Evolutionary conservation across 208 protist genomes (phyloP).

Genomic region (Tritrichomonas musculus): DNA sequence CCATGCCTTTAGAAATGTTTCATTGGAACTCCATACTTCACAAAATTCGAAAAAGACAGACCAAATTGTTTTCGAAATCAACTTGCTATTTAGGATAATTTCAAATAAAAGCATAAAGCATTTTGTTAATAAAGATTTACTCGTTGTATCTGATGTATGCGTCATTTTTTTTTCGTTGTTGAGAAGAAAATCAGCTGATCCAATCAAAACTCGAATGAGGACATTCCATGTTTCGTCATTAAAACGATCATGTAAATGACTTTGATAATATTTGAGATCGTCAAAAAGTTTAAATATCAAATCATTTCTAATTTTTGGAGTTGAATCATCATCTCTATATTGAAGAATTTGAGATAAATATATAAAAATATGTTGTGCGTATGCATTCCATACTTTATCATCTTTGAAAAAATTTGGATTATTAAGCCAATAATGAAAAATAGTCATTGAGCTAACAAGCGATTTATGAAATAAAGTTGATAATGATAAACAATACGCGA

Average conservation of each 20-base stretch:
- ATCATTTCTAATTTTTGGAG: too few relatives aligned
- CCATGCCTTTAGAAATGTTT: not conserved
- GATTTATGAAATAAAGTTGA: not conserved
- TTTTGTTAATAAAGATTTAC: not conserved
- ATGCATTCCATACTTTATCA: not conserved
- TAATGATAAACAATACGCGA: not conserved
- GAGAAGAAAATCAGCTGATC: not conserved
- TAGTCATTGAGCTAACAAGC: not conserved
- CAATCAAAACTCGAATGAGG: conserved; percentile 19
- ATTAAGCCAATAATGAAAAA: not conserved
- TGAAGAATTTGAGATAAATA: not conserved
- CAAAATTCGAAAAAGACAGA: not conserved
- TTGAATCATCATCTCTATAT: not conserved
- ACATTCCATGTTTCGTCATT: not conserved
- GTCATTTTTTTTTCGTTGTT: not conserved
- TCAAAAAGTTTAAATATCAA: not conserved
- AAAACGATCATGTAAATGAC: not conserved
- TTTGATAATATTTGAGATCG: not conserved
- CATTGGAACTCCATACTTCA: not conserved
- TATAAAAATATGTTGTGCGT: not conserved
- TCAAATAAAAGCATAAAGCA: not conserved
- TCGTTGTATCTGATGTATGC: not conserved
- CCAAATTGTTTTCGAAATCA: not conserved
- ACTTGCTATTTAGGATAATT: not conserved
- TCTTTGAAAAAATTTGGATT: not conserved